Base-by-base conservation (phyloP, 1,284 basidiomycete genomes). In the Somion occarium region DNA sequence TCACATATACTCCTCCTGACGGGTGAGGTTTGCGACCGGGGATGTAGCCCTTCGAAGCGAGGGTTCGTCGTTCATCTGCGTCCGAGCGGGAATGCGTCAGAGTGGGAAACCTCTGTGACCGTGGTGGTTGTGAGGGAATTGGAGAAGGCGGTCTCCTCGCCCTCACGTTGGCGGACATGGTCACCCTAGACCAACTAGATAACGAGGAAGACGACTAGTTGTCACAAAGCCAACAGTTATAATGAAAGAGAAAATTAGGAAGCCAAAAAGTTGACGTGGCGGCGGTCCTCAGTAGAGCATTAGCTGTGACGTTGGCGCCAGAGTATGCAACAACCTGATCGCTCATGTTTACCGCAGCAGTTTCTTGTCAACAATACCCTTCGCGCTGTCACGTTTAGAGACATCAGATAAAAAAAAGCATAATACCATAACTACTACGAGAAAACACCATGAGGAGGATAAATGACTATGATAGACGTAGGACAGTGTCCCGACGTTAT, bases 61-160 rank as follows among this genome's bases (percentile, higher is more conserved):
- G 81, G 20, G 79, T 82, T 58, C 83, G 74, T 50, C 84, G 76
- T 60, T 79, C 78, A 66, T 91, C 88, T 24, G 88, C 87, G 63
- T 87, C 85, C 15, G 88, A 66, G 64, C 81, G 78, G 58, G 81
- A 5, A 9, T 43, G 42, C 80, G 53, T 81, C 22, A 26, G 75
- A 56, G 76, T 70, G 19, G 76, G 68, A 61, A 43, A 43, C 42
- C 42, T 43, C 42, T 19, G 42, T n/a, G 42, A 19, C 13, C 22
- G n/a, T 13, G 7, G 42, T 22, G 42, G 19, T 22, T 19, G 42
- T 13, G 7, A 13, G 5, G 42, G 19, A 3, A 45, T 34, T 4
- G 51, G 51, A 19, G 51, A 52, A 34, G 51, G 51, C 12, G 51
- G 47, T 27, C 51, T 39, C 34, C 51, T 18, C 11, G 34, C 51